These are phyloP conservation scores for Neospora caninum DNA, from an alignment of 169 alveolate species.

Conservation along the genomic window DNA sequence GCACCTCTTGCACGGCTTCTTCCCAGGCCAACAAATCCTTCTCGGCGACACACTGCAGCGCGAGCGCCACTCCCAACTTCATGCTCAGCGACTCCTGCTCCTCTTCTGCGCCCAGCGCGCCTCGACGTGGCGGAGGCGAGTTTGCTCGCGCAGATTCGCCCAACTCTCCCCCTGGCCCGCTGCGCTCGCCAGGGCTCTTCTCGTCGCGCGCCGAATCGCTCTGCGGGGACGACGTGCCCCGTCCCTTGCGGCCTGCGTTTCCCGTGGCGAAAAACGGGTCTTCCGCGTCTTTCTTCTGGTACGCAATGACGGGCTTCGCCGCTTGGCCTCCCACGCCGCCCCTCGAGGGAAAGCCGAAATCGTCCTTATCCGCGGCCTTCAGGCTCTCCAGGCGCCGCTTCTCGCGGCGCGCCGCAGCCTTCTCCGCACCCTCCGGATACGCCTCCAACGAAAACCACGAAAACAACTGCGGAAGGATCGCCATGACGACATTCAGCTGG, in stretches of 20 bases:
- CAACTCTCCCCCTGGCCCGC: not conserved
- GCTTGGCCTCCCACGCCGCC: not conserved
- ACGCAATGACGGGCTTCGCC: slow-evolving; percentile 43
- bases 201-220: not conserved
- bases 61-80: slow-evolving; percentile 45
- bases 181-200: slow-evolving; percentile 10
- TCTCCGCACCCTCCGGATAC: slow-evolving; percentile 20
- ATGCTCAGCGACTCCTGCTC: not conserved
- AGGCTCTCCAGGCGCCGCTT: not conserved
- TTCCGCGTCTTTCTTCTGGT: slow-evolving; percentile 52
- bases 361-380: not conserved
- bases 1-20: slow-evolving; percentile 40
- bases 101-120: not conserved
- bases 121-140: not conserved
- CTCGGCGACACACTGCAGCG: slow-evolving; percentile 53
- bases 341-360: not conserved
- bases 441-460: not conserved
- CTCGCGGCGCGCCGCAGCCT: slow-evolving; percentile 2
- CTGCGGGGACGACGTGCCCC: slow-evolving; percentile 33
- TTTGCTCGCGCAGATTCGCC: not conserved
- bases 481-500: not conserved
- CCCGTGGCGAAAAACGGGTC: slow-evolving; percentile 26
- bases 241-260: not conserved
- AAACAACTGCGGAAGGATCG: slow-evolving; percentile 2
- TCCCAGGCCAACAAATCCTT: slow-evolving; percentile 31